Evolutionary conservation across 768 basidiomycete species (phyloP), one percentile per base, ranked within the genome.

Genomic region (Hygrocybe coccinea): DNA sequence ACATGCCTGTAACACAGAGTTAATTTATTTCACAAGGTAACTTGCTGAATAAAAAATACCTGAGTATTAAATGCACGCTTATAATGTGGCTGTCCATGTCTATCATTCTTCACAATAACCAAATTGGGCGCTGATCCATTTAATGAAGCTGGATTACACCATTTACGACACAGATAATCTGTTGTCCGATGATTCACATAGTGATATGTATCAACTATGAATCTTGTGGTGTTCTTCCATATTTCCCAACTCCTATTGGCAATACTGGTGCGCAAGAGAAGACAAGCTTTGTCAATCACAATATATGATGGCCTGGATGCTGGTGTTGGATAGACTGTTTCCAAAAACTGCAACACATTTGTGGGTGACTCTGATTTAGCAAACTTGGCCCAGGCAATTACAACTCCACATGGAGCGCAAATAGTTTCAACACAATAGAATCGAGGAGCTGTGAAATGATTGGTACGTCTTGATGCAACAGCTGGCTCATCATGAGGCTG

Each of bases 361-460:
- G 61, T 57, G 19, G 57, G 57, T 46, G 59, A 68, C 56, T 71
- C 70, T 19, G 66, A 54, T 55, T 60, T 64, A 2, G 50, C 60
- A 69, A 68, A 69, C 37, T 64, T 65, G 11, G 62, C 55, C 69
- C 67, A 67, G 11, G 69, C 66, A 59, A 64, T 63, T 0, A n/a
- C n/a, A n/a, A n/a, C n/a, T n/a, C n/a, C n/a, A n/a, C n/a, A n/a
- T n/a, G n/a, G n/a, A n/a, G n/a, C n/a, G n/a, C n/a, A n/a, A n/a
- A n/a, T n/a, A n/a, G n/a, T n/a, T n/a, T n/a, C n/a, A n/a, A n/a
- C n/a, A n/a, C n/a, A n/a, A n/a, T n/a, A n/a, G n/a, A n/a, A n/a
- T n/a, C n/a, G n/a, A n/a, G n/a, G n/a, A n/a, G n/a, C n/a, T n/a
- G n/a, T n/a, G n/a, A n/a, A n/a, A n/a, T n/a, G n/a, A n/a, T n/a